Evolutionary conservation across 495 filamentous ascomycete species (phyloP).

Genomic region (Antarctomyces pellizariae): DNA sequence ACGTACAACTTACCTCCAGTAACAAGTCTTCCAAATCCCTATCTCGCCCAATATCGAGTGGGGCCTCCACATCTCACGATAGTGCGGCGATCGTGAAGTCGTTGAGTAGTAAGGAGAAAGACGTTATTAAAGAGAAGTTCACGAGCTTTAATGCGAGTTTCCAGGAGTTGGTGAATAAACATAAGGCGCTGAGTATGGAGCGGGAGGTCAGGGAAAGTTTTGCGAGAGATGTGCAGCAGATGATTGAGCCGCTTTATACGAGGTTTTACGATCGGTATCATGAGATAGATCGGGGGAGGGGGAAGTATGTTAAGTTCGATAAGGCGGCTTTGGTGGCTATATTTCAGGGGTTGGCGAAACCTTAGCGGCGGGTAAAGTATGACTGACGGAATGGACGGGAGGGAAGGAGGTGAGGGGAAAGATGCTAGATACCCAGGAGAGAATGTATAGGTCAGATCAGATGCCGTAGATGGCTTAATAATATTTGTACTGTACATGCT

Average conservation of each 20-base stretch:
- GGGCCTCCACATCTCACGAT: conserved; percentile 36
- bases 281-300: conserved; percentile 87
- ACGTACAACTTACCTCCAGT: conserved; percentile 81
- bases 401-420: too few species aligned
- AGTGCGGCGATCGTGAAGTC: conserved; percentile 63
- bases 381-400: too few species aligned
- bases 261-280: conserved; percentile 96
- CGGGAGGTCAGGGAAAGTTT: conserved; percentile 61
- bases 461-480: too few species aligned
- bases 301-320: conserved; percentile 95
- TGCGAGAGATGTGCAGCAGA: conserved; percentile 58
- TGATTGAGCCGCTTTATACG: conserved; percentile 83
- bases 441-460: too few species aligned
- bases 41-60: conserved; percentile 41
- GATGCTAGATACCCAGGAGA: too few species aligned
- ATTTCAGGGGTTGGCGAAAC: conserved; percentile 14
- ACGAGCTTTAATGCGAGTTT: conserved; percentile 69
- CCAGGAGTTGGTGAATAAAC: conserved; percentile 60
- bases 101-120: conserved; percentile 70
- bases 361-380: too few species aligned
- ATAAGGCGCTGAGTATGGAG: conserved; percentile 68
- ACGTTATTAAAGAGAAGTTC: conserved; percentile 91
- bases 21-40: too few species aligned
- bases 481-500: too few species aligned
- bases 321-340: conserved; percentile 39